Evolutionary conservation across 2,329 filamentous ascomycete species (phyloP).

Genomic region (Aspergillus fischeri): DNA sequence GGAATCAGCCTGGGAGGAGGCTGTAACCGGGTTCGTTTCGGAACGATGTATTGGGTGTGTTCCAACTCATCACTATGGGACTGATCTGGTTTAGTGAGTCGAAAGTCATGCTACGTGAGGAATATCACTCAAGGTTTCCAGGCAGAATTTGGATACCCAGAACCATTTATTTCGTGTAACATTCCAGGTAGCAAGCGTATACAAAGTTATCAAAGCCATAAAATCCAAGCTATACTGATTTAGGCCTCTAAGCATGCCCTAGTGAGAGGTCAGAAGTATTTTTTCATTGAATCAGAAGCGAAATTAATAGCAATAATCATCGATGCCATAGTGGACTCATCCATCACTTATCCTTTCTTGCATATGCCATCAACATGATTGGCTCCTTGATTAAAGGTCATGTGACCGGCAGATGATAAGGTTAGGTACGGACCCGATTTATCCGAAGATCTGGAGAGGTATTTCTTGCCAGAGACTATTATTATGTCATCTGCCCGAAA

Average conservation of each 20-base stretch:
- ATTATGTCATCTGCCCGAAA: constrained; percentile 8
- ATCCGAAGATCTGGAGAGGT: neutral
- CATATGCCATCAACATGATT: neutral
- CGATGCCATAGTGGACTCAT: neutral
- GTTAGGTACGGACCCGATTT: neutral
- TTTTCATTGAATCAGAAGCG: neutral
- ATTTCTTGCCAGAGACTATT: neutral
- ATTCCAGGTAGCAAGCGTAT: neutral
- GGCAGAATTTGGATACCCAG: neutral
- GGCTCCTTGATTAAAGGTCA: neutral
- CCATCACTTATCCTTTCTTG: neutral
- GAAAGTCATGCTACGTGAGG: too few relatives aligned
- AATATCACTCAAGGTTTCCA: neutral
- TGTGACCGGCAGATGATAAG: neutral
- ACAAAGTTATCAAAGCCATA: too few relatives aligned
- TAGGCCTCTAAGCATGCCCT: neutral
- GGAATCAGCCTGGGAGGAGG: constrained; percentile 30
- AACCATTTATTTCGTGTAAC: neutral
- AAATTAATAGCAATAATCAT: neutral
- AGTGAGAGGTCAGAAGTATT: neutral
- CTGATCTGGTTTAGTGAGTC: neutral
- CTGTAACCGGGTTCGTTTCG: constrained; percentile 13
- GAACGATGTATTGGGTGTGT: neutral
- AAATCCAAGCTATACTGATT: too few relatives aligned
- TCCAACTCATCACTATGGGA: neutral